phyloP scores from a whole-genome alignment of 2,329 filamentous ascomycete species.

The Ophiostoma pallidulum region DNA sequence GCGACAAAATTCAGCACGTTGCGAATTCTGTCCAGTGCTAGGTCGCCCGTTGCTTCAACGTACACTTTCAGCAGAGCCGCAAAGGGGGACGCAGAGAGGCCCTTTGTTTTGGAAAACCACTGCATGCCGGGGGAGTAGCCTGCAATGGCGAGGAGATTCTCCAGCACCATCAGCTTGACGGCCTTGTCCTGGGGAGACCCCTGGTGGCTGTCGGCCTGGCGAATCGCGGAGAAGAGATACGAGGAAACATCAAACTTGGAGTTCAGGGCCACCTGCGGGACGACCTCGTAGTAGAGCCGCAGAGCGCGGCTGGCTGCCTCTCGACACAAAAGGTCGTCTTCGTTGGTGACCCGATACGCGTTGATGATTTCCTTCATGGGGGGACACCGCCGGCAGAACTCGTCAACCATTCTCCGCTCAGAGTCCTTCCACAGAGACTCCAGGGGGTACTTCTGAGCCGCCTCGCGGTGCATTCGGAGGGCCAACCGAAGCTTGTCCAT shows the following conservation, averaged over 20 bases:
- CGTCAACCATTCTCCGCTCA: slow-evolving; percentile 54
- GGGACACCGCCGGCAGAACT: slow-evolving; percentile 71
- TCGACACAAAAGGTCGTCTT: slow-evolving; percentile 63
- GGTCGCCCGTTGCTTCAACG: slow-evolving; percentile 36
- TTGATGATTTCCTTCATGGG: slow-evolving; percentile 71
- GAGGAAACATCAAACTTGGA: slow-evolving; percentile 84
- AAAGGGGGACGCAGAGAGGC: slow-evolving; percentile 58
- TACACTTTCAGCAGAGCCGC: slow-evolving; percentile 57
- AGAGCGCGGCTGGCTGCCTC: slow-evolving; percentile 72
- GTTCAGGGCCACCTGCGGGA: slow-evolving; percentile 69
- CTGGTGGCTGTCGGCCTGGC: slow-evolving; percentile 46
- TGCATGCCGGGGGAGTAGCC: slow-evolving; percentile 73
- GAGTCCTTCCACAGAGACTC: slow-evolving; percentile 57
- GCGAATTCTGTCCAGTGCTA: slow-evolving; percentile 42
- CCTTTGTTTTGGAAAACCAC: slow-evolving; percentile 74
- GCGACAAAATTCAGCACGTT: slow-evolving; percentile 52
- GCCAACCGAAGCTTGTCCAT: slow-evolving; percentile 66
- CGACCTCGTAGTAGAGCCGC: slow-evolving; percentile 72
- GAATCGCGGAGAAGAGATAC: slow-evolving; percentile 59
- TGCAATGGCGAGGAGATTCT: slow-evolving; percentile 73
- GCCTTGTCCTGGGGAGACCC: slow-evolving; percentile 39
- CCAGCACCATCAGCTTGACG: slow-evolving; percentile 62
- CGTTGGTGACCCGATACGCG: slow-evolving; percentile 59
- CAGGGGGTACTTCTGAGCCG: slow-evolving; percentile 12
- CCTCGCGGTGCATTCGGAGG: slow-evolving; percentile 49